Percentiles rank a stretch among this genome's conserved stretches.
These are phyloP conservation scores for Schizophyllum amplum DNA, from an alignment of 1,284 basidiomycete species.

Conservation along the genomic window DNA sequence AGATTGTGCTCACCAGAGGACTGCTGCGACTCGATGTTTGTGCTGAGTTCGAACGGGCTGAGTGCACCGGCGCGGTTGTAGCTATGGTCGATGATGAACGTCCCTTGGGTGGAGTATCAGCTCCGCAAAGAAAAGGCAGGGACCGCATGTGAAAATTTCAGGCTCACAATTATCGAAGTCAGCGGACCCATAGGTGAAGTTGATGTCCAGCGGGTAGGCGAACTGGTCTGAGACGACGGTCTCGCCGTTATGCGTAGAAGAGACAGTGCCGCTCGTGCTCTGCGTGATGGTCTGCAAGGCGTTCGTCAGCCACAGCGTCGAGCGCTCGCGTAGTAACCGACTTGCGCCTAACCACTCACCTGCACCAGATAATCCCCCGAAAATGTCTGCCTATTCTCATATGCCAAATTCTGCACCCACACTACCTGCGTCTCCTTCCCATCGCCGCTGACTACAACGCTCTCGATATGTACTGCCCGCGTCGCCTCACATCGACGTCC, in stretches of 20 bases:
- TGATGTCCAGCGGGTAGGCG: slow-evolving; percentile 58
- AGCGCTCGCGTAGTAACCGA: no score
- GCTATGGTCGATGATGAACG: slow-evolving; percentile 54
- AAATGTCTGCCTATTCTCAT: slow-evolving; percentile 48
- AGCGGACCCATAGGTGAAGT: slow-evolving; percentile 38
- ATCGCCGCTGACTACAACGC: slow-evolving; percentile 50
- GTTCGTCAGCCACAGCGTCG: no score
- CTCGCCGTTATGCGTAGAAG: slow-evolving; percentile 54
- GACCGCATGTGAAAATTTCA: no score
- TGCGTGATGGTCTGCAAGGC: slow-evolving; percentile 25
- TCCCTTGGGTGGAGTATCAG: slow-evolving; percentile 27
- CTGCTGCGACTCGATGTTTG: slow-evolving; percentile 52
- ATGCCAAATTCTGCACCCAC: slow-evolving; percentile 45
- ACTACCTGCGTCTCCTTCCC: slow-evolving; percentile 43
- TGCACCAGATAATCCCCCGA: slow-evolving; percentile 40
- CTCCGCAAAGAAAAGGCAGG: neutral
- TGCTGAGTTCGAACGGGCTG: slow-evolving; percentile 50
- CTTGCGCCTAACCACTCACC: slow-evolving; percentile 29
- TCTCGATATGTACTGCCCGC: slow-evolving; percentile 47
- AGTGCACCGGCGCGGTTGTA: slow-evolving; percentile 50
- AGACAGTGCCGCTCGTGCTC: slow-evolving; percentile 42
- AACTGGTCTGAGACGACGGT: slow-evolving; percentile 48
- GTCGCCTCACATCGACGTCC: slow-evolving; percentile 45
- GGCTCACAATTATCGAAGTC: slow-evolving; percentile 43
- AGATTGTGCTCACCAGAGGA: slow-evolving; percentile 38